Conservation (phyloP, 306 rosid species). For the Coriaria nepalensis region DNA sequence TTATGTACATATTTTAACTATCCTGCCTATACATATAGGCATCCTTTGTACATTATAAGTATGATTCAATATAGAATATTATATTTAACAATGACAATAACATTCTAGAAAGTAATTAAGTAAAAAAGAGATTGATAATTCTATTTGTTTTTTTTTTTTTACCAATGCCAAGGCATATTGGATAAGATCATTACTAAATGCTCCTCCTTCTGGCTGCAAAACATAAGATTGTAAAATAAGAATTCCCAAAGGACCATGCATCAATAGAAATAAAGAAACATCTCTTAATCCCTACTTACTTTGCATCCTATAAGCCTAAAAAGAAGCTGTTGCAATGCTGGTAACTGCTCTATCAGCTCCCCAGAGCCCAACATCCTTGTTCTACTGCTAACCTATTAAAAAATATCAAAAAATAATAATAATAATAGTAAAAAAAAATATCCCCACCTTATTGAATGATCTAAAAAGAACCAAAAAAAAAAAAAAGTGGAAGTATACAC, state of each 20-base stretch:
- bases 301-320: constrained; percentile 62
- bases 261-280: neutral
- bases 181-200: constrained; percentile 54
- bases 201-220: constrained; percentile 91
- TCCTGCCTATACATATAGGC: too few relatives aligned
- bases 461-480: constrained; percentile 7
- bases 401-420: constrained; percentile 8
- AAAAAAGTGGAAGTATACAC: constrained; percentile 30
- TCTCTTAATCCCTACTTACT: constrained; percentile 23
- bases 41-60: too few relatives aligned
- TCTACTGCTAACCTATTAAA: constrained; percentile 50
- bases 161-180: constrained; percentile 96
- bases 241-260: neutral
- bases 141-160: constrained; percentile 10
- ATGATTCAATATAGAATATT: too few relatives aligned
- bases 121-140: constrained; percentile 6
- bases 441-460: neutral
- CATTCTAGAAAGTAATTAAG: neutral
- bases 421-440: constrained; percentile 8
- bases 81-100: too few relatives aligned
- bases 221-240: neutral
- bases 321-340: constrained; percentile 88
- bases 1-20: too few relatives aligned
- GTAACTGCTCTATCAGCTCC: constrained; percentile 66
- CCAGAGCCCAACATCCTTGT: constrained; percentile 34